Percentiles rank a stretch among this genome's conserved stretches.
These are phyloP conservation scores for Pezicula neosporulosa DNA, from an alignment of 2,329 filamentous ascomycete genomes.

Conservation along the genomic window DNA sequence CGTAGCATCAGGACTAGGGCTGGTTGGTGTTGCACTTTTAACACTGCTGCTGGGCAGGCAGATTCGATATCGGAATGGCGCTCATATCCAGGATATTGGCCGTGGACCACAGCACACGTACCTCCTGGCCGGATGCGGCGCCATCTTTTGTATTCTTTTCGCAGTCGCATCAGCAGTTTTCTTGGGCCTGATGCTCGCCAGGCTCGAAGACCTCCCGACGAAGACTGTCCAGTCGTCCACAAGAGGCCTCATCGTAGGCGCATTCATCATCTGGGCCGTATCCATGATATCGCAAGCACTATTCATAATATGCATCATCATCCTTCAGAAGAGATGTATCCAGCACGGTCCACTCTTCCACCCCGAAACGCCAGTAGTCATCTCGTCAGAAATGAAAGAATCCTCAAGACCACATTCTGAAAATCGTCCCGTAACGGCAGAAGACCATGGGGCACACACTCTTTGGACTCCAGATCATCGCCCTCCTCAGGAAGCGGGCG, in stretches of 20 bases:
- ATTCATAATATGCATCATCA: constrained; percentile 24
- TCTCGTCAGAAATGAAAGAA: constrained; percentile 19
- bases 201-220: constrained; percentile 14
- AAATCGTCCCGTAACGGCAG: constrained; percentile 9
- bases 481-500: constrained; percentile 41
- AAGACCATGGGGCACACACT: constrained; percentile 11
- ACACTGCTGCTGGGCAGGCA: constrained; percentile 21
- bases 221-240: constrained; percentile 15
- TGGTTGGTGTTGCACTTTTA: constrained; percentile 18
- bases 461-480: constrained; percentile 18
- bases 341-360: constrained; percentile 23
- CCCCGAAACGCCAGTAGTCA: constrained; percentile 11
- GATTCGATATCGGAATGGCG: constrained; percentile 22
- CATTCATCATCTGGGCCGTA: constrained; percentile 25
- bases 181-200: constrained; percentile 19
- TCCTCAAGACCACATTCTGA: constrained; percentile 8
- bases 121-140: constrained; percentile 22
- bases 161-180: constrained; percentile 20
- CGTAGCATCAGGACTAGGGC: constrained; percentile 20
- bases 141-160: constrained; percentile 19
- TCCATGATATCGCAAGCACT: constrained; percentile 21
- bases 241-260: constrained; percentile 17
- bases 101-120: constrained; percentile 22
- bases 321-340: constrained; percentile 22
- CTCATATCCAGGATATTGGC: constrained; percentile 21